These are phyloP conservation scores for Starmerella tilneyi DNA, from an alignment of 805 yeast genomes.

Conservation along the genomic window DNA sequence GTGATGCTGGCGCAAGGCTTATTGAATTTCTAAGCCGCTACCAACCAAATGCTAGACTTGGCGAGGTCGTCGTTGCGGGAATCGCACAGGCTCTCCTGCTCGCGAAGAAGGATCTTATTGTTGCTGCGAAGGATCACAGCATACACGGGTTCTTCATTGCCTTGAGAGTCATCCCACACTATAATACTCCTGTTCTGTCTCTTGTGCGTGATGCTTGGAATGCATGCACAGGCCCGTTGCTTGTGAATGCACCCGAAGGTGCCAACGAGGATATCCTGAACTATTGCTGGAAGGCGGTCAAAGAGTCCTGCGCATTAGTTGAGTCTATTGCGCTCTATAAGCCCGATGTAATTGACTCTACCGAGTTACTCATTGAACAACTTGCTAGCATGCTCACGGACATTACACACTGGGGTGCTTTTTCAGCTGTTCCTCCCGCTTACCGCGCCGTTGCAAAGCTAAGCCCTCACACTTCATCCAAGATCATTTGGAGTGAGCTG, in stretches of 20 bases:
- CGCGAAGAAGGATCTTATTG: slow-evolving; percentile 28
- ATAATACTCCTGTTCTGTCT: neutral
- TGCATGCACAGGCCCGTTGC: slow-evolving; percentile 13
- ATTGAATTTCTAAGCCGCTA: slow-evolving; percentile 25
- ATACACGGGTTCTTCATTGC: slow-evolving; percentile 66
- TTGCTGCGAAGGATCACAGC: slow-evolving; percentile 41
- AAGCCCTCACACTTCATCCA: neutral
- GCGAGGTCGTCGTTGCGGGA: neutral
- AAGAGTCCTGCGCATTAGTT: slow-evolving; percentile 57
- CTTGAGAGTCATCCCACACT: neutral
- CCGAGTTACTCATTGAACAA: slow-evolving; percentile 42
- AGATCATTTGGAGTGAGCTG: slow-evolving; percentile 8
- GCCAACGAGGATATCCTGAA: slow-evolving; percentile 36
- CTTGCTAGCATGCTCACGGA: slow-evolving; percentile 45
- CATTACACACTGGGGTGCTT: slow-evolving; percentile 75
- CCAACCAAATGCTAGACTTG: neutral
- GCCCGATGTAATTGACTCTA: neutral
- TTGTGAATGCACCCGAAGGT: slow-evolving; percentile 18
- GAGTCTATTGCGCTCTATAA: slow-evolving; percentile 8
- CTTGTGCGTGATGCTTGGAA: slow-evolving; percentile 2
- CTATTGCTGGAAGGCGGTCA: slow-evolving; percentile 73
- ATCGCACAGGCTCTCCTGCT: slow-evolving; percentile 28
- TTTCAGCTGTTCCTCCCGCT: slow-evolving; percentile 77
- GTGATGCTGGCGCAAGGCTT: slow-evolving; percentile 21
- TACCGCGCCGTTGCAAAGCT: slow-evolving; percentile 54